Evolutionary conservation across 2,329 filamentous ascomycete genomes (phyloP).

Genomic region (Aspergillus sp.): DNA sequence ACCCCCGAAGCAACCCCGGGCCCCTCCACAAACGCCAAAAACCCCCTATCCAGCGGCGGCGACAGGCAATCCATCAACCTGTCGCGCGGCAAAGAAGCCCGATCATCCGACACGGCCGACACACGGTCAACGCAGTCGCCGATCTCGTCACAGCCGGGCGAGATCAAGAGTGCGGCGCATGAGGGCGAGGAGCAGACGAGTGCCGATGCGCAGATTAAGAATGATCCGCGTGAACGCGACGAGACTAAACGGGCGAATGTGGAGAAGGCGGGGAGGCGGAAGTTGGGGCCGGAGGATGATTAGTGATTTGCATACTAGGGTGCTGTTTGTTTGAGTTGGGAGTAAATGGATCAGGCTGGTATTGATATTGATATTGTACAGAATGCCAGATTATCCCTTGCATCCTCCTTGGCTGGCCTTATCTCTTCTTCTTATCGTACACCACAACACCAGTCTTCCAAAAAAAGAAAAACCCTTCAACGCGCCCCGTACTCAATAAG

Average conservation of each 20-base stretch:
- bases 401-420: too few relatives aligned
- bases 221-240: neutral
- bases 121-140: conserved; percentile 9
- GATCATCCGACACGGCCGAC: conserved; percentile 2
- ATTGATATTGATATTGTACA: too few relatives aligned
- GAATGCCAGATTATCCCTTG: too few relatives aligned
- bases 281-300: conserved; percentile 13
- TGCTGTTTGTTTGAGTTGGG: too few relatives aligned
- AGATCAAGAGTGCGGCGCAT: conserved; percentile 14
- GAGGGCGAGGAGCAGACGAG: conserved; percentile 16
- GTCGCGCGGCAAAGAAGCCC: conserved; percentile 11
- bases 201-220: conserved; percentile 15
- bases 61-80: conserved; percentile 7
- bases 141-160: neutral
- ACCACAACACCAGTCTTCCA: too few relatives aligned
- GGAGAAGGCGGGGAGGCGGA: conserved; percentile 10
- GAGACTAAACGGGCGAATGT: conserved; percentile 17
- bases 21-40: conserved; percentile 6
- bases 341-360: too few relatives aligned
- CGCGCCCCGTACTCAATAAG: neutral
- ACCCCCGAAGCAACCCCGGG: neutral
- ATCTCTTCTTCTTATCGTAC: too few relatives aligned
- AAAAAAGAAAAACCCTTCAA: neutral
- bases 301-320: neutral
- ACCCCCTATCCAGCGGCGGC: conserved; percentile 8